Conservation (phyloP, 2,329 filamentous ascomycete genomes). For the Alternaria gaisen region DNA sequence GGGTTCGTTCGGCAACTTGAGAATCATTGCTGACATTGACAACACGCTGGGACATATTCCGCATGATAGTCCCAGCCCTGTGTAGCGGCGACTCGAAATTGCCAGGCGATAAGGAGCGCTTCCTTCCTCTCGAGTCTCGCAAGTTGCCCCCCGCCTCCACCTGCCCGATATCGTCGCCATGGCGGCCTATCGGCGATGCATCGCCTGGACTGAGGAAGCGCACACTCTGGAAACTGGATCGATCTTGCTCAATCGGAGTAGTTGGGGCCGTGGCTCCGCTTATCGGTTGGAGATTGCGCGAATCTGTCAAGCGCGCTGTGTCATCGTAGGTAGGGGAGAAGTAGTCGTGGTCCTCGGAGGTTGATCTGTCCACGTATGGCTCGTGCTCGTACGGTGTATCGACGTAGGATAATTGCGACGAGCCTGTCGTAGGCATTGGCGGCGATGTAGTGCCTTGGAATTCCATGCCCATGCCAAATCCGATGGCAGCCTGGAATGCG, state of each 20-base stretch:
- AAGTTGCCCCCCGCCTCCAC: slow-evolving; percentile 61
- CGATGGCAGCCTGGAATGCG: slow-evolving; percentile 60
- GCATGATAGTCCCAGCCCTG: slow-evolving; percentile 61
- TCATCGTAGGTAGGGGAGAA: slow-evolving; percentile 65
- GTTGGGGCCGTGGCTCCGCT: slow-evolving; percentile 57
- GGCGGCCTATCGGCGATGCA: slow-evolving; percentile 55
- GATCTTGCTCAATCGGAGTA: slow-evolving; percentile 53
- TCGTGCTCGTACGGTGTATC: slow-evolving; percentile 30
- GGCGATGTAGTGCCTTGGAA: slow-evolving; percentile 54
- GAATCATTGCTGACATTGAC: slow-evolving; percentile 96
- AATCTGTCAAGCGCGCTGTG: slow-evolving; percentile 67
- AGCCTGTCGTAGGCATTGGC: slow-evolving; percentile 40
- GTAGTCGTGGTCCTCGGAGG: slow-evolving; percentile 65
- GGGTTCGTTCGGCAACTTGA: slow-evolving; percentile 78
- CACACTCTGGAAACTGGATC: slow-evolving; percentile 63
- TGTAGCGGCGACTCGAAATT: slow-evolving; percentile 57
- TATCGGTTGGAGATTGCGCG: slow-evolving; percentile 65
- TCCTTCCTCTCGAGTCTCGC: slow-evolving; percentile 55
- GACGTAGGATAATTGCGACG: slow-evolving; percentile 60
- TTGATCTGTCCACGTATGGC: slow-evolving; percentile 47
- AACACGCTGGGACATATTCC: slow-evolving; percentile 92
- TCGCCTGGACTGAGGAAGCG: slow-evolving; percentile 59
- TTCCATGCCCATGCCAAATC: slow-evolving; percentile 57
- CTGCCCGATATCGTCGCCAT: slow-evolving; percentile 68
- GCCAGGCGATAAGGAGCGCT: slow-evolving; percentile 58